Conservation (phyloP, 768 basidiomycete species). For the Boletus eberwhitei region DNA sequence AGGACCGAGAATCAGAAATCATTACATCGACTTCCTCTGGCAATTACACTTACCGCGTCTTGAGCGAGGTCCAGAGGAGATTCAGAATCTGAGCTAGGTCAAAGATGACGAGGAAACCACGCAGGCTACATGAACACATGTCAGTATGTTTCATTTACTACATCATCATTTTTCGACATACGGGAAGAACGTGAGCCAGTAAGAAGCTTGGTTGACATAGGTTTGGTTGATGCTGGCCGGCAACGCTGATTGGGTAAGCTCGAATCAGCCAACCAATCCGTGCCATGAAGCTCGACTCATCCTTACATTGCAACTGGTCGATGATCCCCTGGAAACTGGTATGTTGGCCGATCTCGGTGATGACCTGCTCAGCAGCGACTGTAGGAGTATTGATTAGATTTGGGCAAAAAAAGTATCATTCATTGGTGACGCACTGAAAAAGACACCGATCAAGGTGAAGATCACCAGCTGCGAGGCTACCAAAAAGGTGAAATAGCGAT, state of each 20-base stretch:
- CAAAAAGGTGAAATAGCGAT: slow-evolving; percentile 91
- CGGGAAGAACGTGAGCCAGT: slow-evolving; percentile 95
- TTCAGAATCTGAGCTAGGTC: slow-evolving; percentile 96
- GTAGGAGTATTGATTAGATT: not conserved
- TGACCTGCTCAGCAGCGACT: slow-evolving; percentile 40
- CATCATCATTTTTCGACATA: slow-evolving; percentile 36
- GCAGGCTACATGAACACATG: slow-evolving; percentile 49
- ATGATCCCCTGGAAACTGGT: slow-evolving; percentile 45
- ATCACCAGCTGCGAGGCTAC: slow-evolving; percentile 91
- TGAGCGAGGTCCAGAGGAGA: slow-evolving; percentile 79
- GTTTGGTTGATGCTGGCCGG: slow-evolving; percentile 76
- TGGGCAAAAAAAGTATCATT: not conserved
- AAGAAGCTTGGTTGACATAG: slow-evolving; percentile 88
- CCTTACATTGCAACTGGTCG: slow-evolving; percentile 41
- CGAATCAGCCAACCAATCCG: not conserved
- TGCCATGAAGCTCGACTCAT: not conserved
- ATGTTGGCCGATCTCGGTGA: slow-evolving; percentile 47
- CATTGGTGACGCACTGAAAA: slow-evolving; percentile 61
- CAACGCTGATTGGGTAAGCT: slow-evolving; percentile 52
- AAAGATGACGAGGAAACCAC: slow-evolving; percentile 92
- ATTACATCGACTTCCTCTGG: not conserved
- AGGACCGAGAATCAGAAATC: not conserved
- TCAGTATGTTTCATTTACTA: slow-evolving; percentile 4
- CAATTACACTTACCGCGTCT: slow-evolving; percentile 56
- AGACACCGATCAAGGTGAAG: slow-evolving; percentile 89